Conservation (phyloP, 257 asterid species). For the Fraxinus cuspidata region DNA sequence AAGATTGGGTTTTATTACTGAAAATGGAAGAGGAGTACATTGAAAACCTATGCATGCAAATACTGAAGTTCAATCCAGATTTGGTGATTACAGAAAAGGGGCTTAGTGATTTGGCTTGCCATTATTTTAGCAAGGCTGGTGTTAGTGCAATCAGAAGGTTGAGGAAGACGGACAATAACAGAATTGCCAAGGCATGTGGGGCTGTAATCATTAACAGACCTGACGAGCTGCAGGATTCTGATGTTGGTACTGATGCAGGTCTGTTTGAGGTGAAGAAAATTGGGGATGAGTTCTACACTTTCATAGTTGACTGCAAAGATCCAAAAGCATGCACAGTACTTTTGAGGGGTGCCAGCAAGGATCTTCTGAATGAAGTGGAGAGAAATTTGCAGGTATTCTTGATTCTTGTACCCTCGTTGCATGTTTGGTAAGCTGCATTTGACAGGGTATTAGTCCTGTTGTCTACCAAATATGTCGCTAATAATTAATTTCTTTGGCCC, state of each 20-base stretch:
- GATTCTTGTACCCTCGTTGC: not conserved
- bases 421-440: too few species aligned
- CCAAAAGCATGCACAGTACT: constrained; percentile 96
- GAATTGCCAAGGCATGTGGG: constrained; percentile 97
- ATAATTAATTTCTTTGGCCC: too few species aligned
- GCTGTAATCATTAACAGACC: constrained; percentile 94
- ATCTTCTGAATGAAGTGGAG: constrained; percentile 94
- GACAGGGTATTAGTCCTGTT: too few species aligned
- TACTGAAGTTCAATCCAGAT: constrained; percentile 84
- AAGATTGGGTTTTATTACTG: constrained; percentile 87
- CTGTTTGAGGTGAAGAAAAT: constrained; percentile 90
- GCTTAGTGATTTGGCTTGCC: constrained; percentile 88
- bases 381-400: constrained; percentile 84
- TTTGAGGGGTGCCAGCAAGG: constrained; percentile 97
- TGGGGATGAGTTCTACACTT: constrained; percentile 89
- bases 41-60: constrained; percentile 69
- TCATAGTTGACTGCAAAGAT: constrained; percentile 82
- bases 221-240: constrained; percentile 96
- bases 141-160: constrained; percentile 95
- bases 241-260: constrained; percentile 95
- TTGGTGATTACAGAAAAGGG: constrained; percentile 91
- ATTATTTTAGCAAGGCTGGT: constrained; percentile 88
- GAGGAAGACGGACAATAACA: constrained; percentile 84
- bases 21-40: constrained; percentile 98
- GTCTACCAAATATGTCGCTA: too few species aligned